These are phyloP conservation scores for Penicillium canescens DNA, from an alignment of 495 filamentous ascomycete genomes.

Conservation along the genomic window DNA sequence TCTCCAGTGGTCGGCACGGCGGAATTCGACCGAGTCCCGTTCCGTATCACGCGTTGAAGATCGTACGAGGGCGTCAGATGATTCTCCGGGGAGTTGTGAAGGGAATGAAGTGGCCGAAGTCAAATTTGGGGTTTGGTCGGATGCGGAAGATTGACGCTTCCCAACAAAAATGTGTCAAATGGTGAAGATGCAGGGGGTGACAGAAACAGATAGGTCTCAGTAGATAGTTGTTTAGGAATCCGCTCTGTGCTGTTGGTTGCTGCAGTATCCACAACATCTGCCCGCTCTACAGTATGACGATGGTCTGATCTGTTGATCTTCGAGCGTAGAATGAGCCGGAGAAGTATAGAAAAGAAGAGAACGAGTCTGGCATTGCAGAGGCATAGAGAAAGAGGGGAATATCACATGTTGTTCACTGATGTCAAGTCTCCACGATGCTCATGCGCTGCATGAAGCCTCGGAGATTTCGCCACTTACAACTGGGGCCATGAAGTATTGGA, in stretches of 20 bases:
- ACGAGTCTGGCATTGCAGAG: neutral
- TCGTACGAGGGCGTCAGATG: too few species aligned
- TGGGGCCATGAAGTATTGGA: too few species aligned
- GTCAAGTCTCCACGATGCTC: neutral
- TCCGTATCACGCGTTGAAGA: neutral
- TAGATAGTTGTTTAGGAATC: constrained; percentile 20
- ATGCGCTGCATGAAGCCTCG: neutral
- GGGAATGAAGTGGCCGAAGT: neutral
- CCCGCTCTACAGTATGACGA: neutral
- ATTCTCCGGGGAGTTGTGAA: neutral
- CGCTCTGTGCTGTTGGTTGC: constrained; percentile 8
- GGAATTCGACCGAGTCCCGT: neutral
- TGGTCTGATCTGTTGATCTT: neutral
- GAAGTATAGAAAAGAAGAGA: neutral
- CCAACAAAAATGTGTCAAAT: constrained; percentile 10
- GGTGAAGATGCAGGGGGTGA: neutral
- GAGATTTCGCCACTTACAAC: neutral
- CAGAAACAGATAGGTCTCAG: neutral
- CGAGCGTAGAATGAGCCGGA: too few species aligned
- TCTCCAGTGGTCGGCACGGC: constrained; percentile 5
- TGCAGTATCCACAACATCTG: neutral
- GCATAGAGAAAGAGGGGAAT: neutral
- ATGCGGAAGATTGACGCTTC: constrained; percentile 5
- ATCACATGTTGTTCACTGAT: neutral
- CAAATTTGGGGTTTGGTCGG: neutral